Conservation (phyloP, 495 filamentous ascomycete species). For the Lasiosphaeria ovina region DNA sequence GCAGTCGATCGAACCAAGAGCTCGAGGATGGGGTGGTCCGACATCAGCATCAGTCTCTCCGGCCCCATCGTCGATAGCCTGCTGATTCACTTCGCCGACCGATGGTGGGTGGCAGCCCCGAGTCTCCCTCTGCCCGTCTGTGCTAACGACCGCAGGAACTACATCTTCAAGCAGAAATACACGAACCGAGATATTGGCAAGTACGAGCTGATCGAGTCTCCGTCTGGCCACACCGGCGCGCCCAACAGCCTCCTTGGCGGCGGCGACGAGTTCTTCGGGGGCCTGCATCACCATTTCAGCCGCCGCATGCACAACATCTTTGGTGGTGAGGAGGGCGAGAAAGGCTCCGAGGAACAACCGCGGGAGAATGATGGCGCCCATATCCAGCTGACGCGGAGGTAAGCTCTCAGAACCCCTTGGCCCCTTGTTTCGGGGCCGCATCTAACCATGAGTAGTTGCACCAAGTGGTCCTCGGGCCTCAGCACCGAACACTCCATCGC, state of each 20-base stretch:
- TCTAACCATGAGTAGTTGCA: constrained; percentile 43
- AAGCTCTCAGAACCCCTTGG: constrained; percentile 2
- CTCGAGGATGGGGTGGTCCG: constrained; percentile 93
- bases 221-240: constrained; percentile 13
- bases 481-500: constrained; percentile 79
- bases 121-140: not conserved
- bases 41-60: constrained; percentile 77
- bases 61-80: constrained; percentile 80
- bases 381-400: constrained; percentile 48
- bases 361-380: constrained; percentile 20
- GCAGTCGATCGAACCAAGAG: constrained; percentile 69
- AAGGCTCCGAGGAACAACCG: not conserved
- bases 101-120: constrained; percentile 55
- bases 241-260: constrained; percentile 20
- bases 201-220: constrained; percentile 55
- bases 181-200: constrained; percentile 58
- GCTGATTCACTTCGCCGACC: constrained; percentile 73
- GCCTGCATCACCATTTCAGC: constrained; percentile 46
- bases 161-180: constrained; percentile 85
- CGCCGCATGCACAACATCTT: constrained; percentile 37
- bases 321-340: constrained; percentile 24
- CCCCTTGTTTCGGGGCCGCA: not conserved
- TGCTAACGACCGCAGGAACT: constrained; percentile 56
- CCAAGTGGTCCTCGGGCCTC: constrained; percentile 71
- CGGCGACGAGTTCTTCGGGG: constrained; percentile 39